Conservation (phyloP, 2,329 filamentous ascomycete genomes). For the Diaporthe longicolla region DNA sequence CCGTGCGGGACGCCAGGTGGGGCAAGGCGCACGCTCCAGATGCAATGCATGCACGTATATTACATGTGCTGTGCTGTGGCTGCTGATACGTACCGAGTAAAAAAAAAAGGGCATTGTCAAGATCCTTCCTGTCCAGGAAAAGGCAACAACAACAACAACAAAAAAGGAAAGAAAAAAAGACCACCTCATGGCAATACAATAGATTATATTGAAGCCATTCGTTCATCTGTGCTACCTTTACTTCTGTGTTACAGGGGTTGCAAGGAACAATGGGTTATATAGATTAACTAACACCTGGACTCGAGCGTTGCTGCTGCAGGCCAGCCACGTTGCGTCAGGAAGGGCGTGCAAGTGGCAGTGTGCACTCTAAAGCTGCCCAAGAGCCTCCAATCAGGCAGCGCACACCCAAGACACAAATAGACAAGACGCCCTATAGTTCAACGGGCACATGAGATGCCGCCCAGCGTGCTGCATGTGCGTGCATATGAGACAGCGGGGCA, state of each 20-base stretch:
- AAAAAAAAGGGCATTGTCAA: neutral
- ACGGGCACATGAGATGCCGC: constrained; percentile 30
- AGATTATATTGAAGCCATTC: neutral
- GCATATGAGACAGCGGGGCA: constrained; percentile 22
- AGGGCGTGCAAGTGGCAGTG: neutral
- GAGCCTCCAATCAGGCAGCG: constrained; percentile 31
- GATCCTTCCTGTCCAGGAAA: no score
- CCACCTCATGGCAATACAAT: neutral
- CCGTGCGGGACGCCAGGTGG: neutral
- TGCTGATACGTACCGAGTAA: neutral
- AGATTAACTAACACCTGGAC: no score
- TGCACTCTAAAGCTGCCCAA: neutral
- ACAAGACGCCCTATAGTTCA: neutral
- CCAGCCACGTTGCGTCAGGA: constrained; percentile 22
- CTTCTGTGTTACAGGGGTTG: neutral
- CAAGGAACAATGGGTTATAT: neutral
- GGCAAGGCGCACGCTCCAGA: neutral
- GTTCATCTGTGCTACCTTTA: neutral
- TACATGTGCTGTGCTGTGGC: neutral
- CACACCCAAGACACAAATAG: neutral
- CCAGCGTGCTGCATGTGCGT: constrained; percentile 29
- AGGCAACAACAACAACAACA: no score
- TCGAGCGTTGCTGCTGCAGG: constrained; percentile 2
- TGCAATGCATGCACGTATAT: neutral
- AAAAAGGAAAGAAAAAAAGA: neutral